Percentiles rank a stretch among this genome's conserved stretches.
Evolutionary conservation across 352 stramenopile genomes (phyloP).

Genomic region (Globisporangium middletonii): DNA sequence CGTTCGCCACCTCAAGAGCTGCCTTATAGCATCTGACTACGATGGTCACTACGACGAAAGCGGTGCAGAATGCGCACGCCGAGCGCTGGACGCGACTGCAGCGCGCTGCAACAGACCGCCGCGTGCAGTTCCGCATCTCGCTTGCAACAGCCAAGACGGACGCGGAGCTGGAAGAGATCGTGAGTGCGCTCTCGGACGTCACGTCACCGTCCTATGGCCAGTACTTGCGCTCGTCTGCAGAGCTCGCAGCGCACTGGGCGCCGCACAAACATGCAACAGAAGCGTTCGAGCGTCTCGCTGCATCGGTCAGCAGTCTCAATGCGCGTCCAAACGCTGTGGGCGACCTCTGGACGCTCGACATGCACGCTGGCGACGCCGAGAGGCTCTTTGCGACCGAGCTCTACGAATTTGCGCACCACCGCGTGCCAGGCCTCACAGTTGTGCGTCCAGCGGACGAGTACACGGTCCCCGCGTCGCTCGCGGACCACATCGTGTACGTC

Average conservation of each 20-base stretch:
- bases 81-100: slow-evolving; percentile 8
- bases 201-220: slow-evolving; percentile 41
- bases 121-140: slow-evolving; percentile 32
- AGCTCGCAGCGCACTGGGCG: slow-evolving; percentile 35
- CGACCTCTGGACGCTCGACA: slow-evolving; percentile 43
- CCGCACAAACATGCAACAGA: slow-evolving; percentile 16
- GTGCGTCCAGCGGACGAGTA: slow-evolving; percentile 36
- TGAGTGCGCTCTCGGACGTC: slow-evolving; percentile 41
- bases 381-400: slow-evolving; percentile 44
- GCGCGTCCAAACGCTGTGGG: slow-evolving; percentile 17
- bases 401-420: slow-evolving; percentile 36
- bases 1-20: background rate
- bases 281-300: slow-evolving; percentile 21
- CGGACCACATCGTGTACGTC: slow-evolving; percentile 43
- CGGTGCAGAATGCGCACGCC: slow-evolving; percentile 11
- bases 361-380: slow-evolving; percentile 38
- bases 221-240: slow-evolving; percentile 22
- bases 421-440: slow-evolving; percentile 24
- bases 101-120: slow-evolving; percentile 16
- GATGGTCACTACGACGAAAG: background rate
- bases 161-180: slow-evolving; percentile 27
- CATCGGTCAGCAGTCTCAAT: slow-evolving; percentile 4
- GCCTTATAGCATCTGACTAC: background rate
- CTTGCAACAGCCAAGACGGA: slow-evolving; percentile 26
- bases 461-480: slow-evolving; percentile 28